Evolutionary conservation across 495 filamentous ascomycete genomes (phyloP), one percentile per base, ranked within the genome.

Genomic region (Neurospora sp.): DNA sequence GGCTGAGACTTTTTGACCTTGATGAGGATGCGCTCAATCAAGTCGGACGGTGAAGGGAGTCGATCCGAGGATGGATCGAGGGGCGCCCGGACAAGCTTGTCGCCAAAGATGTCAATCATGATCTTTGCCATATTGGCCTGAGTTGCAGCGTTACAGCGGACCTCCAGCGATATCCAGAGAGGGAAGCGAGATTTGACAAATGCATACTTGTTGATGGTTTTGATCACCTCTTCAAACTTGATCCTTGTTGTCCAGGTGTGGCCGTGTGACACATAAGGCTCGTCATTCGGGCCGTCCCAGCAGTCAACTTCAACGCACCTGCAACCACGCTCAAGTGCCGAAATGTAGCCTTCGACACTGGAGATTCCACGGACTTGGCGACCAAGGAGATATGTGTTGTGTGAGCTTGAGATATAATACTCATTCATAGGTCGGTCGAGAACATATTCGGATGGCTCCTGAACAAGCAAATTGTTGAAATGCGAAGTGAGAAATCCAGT

Each of bases 361-460:
- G 96, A 97, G 44, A 91, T 88, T 35, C 94, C 94, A 39, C 89
- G 91, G 11, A 98, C 90, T 81, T 99, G 96, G 31, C 94, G 90
- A 20, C 96, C 96, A 35, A 96, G 83, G 12, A 99, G 89, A 78
- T 99, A 99, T 11, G 96, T 98, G 81, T 99, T 99, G 85, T 99
- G 96, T 20, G 95, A 98, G 85, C 94, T 97, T 5, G 95, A 98
- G 74, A 98, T 96, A 87, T 94, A 98, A 79, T 99, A 99, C 78
- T 99, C 96, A 79, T 97, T 97, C 78, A 99, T 82, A 0, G 96
- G 96, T 39, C 92, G 89, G 76, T 96, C 89, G 69, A 97, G 89
- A 20, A 84, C 83, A 71, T 84, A 83, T 27, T 88, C 85, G 39
- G 88, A 81, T 6, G 90, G 85, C 69, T 86, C 80, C 72, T 85